These are phyloP conservation scores for Penicillium sp. DNA, from an alignment of 2,329 filamentous ascomycete species.

Conservation along the genomic window DNA sequence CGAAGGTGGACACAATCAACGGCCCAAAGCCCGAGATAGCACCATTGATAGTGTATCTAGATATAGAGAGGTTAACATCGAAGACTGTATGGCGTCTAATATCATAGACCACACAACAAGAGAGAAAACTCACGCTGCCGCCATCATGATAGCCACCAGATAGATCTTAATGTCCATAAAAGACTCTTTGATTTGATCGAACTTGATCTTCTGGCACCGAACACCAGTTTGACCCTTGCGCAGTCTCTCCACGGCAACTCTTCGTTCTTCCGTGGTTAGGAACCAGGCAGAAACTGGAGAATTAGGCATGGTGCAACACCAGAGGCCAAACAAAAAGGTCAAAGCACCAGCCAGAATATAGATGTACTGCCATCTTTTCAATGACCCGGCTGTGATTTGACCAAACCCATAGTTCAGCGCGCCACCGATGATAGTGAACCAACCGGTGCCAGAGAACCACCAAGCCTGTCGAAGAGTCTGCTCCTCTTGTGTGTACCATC, in stretches of 20 bases:
- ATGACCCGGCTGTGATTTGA: constrained; percentile 54
- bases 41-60: constrained; percentile 66
- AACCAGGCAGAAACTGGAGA: constrained; percentile 69
- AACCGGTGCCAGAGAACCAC: constrained; percentile 62
- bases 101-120: not conserved
- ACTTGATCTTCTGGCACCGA: constrained; percentile 60
- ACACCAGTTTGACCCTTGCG: constrained; percentile 63
- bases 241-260: constrained; percentile 64
- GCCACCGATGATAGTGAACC: constrained; percentile 62
- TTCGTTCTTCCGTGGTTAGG: constrained; percentile 59
- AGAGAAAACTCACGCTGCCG: constrained; percentile 50
- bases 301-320: constrained; percentile 65
- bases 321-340: constrained; percentile 63
- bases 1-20: constrained; percentile 69
- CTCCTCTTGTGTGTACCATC: constrained; percentile 64
- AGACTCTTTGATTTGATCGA: constrained; percentile 57
- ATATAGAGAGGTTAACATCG: constrained; percentile 22
- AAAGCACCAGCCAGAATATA: constrained; percentile 64
- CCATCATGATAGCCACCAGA: constrained; percentile 67
- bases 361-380: constrained; percentile 68
- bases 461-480: constrained; percentile 64
- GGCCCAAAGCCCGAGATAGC: constrained; percentile 70
- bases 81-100: not conserved
- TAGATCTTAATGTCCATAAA: constrained; percentile 61
- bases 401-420: constrained; percentile 67